Evolutionary conservation across 371 early-diverging fungal species (phyloP).

Genomic region (Conidiobolus incongruus): DNA sequence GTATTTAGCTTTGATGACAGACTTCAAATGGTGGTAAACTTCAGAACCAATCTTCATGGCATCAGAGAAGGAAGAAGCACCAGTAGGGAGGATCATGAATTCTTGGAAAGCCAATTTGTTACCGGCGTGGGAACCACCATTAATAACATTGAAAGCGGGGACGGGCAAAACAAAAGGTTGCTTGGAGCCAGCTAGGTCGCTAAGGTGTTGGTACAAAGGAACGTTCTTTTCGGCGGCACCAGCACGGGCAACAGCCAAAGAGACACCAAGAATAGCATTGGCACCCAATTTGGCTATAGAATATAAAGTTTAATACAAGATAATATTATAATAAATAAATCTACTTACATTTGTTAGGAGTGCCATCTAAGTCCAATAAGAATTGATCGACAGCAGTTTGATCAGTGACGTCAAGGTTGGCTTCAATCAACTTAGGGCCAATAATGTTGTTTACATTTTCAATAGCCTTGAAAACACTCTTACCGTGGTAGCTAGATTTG

Average conservation of each 20-base stretch:
- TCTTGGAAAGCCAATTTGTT: slow-evolving; percentile 99
- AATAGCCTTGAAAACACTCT: slow-evolving; percentile 87
- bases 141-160: slow-evolving; percentile 98
- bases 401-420: slow-evolving; percentile 50
- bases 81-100: slow-evolving; percentile 98
- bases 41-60: slow-evolving; percentile 95
- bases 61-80: slow-evolving; percentile 77
- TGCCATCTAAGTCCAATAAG: slow-evolving; percentile 80
- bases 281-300: slow-evolving; percentile 62
- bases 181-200: slow-evolving; percentile 58
- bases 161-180: slow-evolving; percentile 81
- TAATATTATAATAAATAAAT: not conserved
- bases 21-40: slow-evolving; percentile 88
- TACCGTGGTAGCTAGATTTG: slow-evolving; percentile 76
- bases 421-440: slow-evolving; percentile 51
- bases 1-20: slow-evolving; percentile 91
- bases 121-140: slow-evolving; percentile 98
- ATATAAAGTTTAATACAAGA: not conserved
- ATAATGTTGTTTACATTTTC: slow-evolving; percentile 76
- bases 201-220: slow-evolving; percentile 81
- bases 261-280: slow-evolving; percentile 96
- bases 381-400: slow-evolving; percentile 84
- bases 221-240: slow-evolving; percentile 82
- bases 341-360: slow-evolving; percentile 68
- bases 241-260: slow-evolving; percentile 87